Conservation (phyloP, 345 rosid species). For the Nasturtium officinale region DNA sequence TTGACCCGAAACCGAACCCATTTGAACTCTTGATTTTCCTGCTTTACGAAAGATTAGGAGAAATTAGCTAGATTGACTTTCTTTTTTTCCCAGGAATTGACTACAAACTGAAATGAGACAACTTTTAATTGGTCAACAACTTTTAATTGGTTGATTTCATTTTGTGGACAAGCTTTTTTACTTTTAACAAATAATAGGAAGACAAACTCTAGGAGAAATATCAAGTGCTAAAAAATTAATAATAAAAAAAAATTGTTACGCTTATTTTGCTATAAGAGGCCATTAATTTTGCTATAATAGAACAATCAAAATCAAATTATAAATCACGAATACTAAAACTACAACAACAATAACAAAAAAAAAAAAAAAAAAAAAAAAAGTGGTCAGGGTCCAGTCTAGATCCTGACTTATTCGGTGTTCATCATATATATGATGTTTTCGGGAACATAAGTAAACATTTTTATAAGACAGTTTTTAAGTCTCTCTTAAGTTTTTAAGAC, state of each 20-base stretch:
- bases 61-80: too few species aligned
- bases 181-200: too few species aligned
- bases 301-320: too few species aligned
- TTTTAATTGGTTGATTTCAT: too few species aligned
- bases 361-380: background rate
- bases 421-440: constrained; percentile 7
- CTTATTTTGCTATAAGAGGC: background rate
- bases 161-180: too few species aligned
- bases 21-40: background rate
- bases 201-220: background rate
- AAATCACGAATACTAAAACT: too few species aligned
- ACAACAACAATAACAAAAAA: background rate
- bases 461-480: background rate
- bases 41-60: too few species aligned
- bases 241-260: background rate
- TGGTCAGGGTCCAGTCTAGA: constrained; percentile 1
- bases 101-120: too few species aligned
- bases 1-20: constrained; percentile 48
- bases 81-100: too few species aligned
- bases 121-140: too few species aligned
- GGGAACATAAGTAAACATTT: constrained; percentile 7
- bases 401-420: constrained; percentile 18
- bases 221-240: background rate
- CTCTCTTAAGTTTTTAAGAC: background rate
- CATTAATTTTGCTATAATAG: background rate